phyloP scores from a whole-genome alignment of 805 yeast species.

The Ogataea neopini region DNA sequence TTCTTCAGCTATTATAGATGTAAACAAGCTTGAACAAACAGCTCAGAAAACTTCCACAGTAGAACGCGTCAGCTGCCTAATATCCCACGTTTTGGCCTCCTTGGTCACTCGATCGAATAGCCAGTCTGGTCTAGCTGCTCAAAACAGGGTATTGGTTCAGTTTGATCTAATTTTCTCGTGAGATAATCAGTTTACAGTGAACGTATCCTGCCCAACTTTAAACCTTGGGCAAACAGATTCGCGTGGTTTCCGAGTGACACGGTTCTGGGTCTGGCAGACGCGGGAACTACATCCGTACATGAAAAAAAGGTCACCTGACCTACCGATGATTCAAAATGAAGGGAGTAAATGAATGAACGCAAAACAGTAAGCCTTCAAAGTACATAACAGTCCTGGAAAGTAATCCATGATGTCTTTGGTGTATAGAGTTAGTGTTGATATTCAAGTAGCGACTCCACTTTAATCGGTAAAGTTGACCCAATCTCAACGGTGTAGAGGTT shows the following conservation, averaged over 20 bases:
- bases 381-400: too few relatives aligned
- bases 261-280: conserved; percentile 2
- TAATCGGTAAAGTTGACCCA: too few relatives aligned
- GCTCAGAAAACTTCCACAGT: neutral
- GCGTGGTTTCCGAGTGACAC: conserved; percentile 8
- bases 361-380: too few relatives aligned
- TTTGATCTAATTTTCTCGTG: neutral
- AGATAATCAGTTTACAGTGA: conserved; percentile 1
- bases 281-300: neutral
- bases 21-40: conserved; percentile 4
- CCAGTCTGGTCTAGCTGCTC: neutral
- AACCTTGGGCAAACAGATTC: conserved; percentile 2
- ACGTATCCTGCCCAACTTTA: conserved; percentile 3
- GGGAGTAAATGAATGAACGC: too few relatives aligned
- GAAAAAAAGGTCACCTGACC: neutral
- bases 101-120: neutral
- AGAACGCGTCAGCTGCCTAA: conserved; percentile 1
- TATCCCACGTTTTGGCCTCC: neutral
- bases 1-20: neutral
- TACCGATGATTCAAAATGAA: neutral
- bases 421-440: too few relatives aligned
- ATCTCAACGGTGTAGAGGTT: neutral
- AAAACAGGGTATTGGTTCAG: neutral
- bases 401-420: too few relatives aligned
- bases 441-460: too few relatives aligned